Conservation (phyloP, 1,139 yeast genomes). For the Blastobotrys elegans region DNA sequence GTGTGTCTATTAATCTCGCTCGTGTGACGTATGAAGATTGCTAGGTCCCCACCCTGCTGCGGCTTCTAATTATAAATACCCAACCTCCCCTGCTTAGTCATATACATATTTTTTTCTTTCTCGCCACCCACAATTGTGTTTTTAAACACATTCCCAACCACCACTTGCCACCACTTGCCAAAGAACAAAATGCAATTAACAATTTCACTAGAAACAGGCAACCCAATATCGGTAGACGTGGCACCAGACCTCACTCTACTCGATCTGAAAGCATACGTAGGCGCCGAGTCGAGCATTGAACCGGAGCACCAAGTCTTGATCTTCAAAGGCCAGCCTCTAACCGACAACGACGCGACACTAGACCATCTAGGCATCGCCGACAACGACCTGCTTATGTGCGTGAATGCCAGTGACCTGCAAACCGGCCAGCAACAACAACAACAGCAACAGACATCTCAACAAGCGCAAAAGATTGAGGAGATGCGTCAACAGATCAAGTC, state of each 20-base stretch:
- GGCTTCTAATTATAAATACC: background rate
- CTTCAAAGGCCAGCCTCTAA: slow-evolving; percentile 44
- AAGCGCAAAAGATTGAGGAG: slow-evolving; percentile 26
- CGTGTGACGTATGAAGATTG: too few species aligned
- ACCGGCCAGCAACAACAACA: background rate
- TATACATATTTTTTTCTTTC: background rate
- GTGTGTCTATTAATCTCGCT: too few species aligned
- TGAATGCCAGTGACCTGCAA: slow-evolving; percentile 2
- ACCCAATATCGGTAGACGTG: slow-evolving; percentile 47
- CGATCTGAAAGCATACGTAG: slow-evolving; percentile 73
- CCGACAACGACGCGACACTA: slow-evolving; percentile 38
- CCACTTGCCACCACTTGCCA: background rate
- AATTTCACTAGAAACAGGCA: slow-evolving; percentile 32
- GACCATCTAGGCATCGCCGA: slow-evolving; percentile 46
- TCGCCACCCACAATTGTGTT: background rate
- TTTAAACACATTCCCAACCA: background rate
- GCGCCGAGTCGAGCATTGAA: slow-evolving; percentile 61
- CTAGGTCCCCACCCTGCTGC: too few species aligned
- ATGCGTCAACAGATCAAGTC: slow-evolving; percentile 34
- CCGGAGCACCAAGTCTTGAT: slow-evolving; percentile 45
- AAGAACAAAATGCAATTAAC: slow-evolving; percentile 35
- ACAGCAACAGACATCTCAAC: background rate
- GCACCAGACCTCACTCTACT: slow-evolving; percentile 58
- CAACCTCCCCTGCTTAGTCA: background rate
- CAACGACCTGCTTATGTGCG: slow-evolving; percentile 52